Base-by-base conservation (phyloP, 495 filamentous ascomycete genomes). In the Aspergillus bertholletiae region DNA sequence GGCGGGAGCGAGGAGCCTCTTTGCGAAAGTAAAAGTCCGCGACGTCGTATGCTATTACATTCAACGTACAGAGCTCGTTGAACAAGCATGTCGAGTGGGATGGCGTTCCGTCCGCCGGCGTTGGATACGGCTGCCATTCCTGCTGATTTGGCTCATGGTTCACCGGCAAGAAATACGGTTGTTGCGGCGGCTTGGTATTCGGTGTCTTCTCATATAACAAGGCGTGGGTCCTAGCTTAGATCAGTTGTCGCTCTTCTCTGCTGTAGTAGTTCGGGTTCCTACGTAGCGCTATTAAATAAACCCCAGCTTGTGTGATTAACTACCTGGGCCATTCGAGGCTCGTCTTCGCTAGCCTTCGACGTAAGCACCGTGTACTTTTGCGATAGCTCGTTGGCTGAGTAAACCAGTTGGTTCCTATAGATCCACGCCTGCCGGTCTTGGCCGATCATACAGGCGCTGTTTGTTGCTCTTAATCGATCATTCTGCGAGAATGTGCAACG, bases 231-330 rank as follows among this genome's bases (percentile, higher is more conserved):
- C 71, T 68, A 48, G 15, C 23, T 27, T 21, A n/a, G 41, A 54
- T 62, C 43, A 62, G 54, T 56, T 18, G 13, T 39, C 13, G 18
- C 41, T 21, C 28, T 35, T 39, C 13, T 45, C 4, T 28, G 23
- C 13, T 49, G 18, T 32, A 41, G 7, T 18, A 51, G 12, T 15
- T 15, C 13, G 17, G 34, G 46, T 3, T 49, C 68, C 54, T 62
- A 74, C 70, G 66, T 59, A 21, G 60, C 51, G 46, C 71, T 47
- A 45, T 69, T 70, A 57, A 70, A 74, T 22, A 72, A 21, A 7
- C 71, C 71, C 69, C 69, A 74, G 23, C 62, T 49, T 7, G 62
- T 60, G 13, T 55, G 56, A 39, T 66, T 60, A 26, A 66, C 49
- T 20, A 52, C 62, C 34, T 43, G 56, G 24, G 46, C 49, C 48